Evolutionary conservation across 345 rosid species (phyloP), one percentile per base, ranked within the genome.

Genomic region (Heritiera littoralis): DNA sequence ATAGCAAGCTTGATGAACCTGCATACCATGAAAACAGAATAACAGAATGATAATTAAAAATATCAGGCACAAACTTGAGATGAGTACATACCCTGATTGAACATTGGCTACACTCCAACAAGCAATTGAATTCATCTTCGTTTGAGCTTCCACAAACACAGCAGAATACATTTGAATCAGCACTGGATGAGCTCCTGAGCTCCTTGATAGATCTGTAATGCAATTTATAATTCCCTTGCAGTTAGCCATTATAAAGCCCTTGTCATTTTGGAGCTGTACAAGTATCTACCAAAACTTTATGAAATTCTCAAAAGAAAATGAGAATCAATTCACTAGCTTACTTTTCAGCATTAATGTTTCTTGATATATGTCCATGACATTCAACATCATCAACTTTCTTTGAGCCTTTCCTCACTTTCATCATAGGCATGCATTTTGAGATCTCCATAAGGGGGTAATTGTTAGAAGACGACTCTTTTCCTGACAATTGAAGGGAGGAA

Each of bases 1-100:
- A 83, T 88, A 88, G 83, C 90, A 88, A 79, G 90, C 89, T 65
- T 88, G 90, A 78, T 88, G 90, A 78, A 88, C 89, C 90, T 88
- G 71, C 83, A 67, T 28, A 45, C 55, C 30, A 75, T 69, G 23
- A 74, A 41, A 48, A 54, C 41, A 54, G 51, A 54, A 71, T 55
- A 56, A 75, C 45, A 79, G 40, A 35, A 74, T 38, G 40, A 56
- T 1, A 30, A 9, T 38, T 17, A 40, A 40, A 54, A 9, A 66
- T 55, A 40, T 17, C 8, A 54, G 40, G 20, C 48, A 8, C 52
- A 67, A 55, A 54, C 60, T 52, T 59, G 20, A 38, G 45, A 66
- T 48, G 65, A 48, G 73, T 55, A 59, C 77, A 30, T 81, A 84
- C 90, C 76, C 59, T 84, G 74, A 88, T 84, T 30, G 81, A 78